These are phyloP conservation scores for Xylariaceae sp. DNA, from an alignment of 2,329 filamentous ascomycete genomes.

Conservation along the genomic window DNA sequence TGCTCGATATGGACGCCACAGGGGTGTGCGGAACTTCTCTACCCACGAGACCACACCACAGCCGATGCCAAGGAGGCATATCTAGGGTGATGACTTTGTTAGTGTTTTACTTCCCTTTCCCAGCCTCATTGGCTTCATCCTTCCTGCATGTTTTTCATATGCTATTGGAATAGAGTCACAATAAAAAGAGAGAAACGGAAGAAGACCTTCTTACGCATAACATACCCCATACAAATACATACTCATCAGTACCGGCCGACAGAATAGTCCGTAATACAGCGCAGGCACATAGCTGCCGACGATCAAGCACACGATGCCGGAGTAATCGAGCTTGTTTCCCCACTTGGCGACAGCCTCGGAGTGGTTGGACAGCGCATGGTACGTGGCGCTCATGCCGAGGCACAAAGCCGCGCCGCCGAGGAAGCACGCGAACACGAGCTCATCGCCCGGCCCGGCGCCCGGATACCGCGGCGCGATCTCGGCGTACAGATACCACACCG, in stretches of 20 bases:
- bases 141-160: conserved; percentile 11
- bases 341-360: conserved; percentile 76
- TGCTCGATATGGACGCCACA: conserved; percentile 83
- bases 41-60: conserved; percentile 80
- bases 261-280: conserved; percentile 85
- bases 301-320: conserved; percentile 90
- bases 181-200: neutral
- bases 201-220: conserved; percentile 22
- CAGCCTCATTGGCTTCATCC: neutral
- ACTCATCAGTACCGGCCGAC: conserved; percentile 66
- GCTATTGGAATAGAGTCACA: too few species aligned
- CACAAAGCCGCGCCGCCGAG: conserved; percentile 76
- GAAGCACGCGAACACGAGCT: conserved; percentile 79
- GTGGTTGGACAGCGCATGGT: conserved; percentile 86
- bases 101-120: neutral
- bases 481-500: conserved; percentile 59
- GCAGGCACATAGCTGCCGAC: conserved; percentile 90
- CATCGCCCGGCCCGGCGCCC: conserved; percentile 65
- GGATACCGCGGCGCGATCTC: conserved; percentile 69
- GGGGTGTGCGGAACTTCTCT: conserved; percentile 82
- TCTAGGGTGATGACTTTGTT: conserved; percentile 55
- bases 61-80: conserved; percentile 75
- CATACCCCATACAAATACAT: conserved; percentile 78
- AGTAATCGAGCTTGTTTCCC: conserved; percentile 93
- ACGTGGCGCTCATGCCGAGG: conserved; percentile 82